Base-by-base conservation (phyloP, 805 yeast species). In the baker's yeast (Saccharomyces cerevisiae) region DNA sequence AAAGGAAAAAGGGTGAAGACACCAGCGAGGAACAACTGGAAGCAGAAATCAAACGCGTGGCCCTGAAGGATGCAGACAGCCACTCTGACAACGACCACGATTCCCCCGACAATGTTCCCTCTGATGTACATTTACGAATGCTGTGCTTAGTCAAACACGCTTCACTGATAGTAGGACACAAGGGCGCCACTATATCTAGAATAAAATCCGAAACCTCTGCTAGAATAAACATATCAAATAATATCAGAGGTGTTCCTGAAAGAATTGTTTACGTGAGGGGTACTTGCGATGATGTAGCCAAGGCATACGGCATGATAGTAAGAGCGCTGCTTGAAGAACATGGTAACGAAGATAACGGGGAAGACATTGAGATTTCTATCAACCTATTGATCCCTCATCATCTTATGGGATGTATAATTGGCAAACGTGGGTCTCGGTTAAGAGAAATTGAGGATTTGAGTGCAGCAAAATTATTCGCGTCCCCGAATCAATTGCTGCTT, bases 401-500 rank as follows among this genome's bases (percentile, higher is more conserved):
- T 9, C 71, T 86, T 65, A 86, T 87, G 75, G 96, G 96, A 0
- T 85, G 79, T 61, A 79, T 89, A 47, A 88, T 88, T 57, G 96
- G 96, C 10, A 84, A 84, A 61, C 82, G 77, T 51, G 95, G 95
- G 22, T 73, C 80, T 26, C 79, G 82, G 61, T 83, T 89, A 64
- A 76, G 88, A 59, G 92, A 88, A 67, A 87, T 89, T 58, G 96
- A 89, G 69, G 90, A 85, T 53, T 78, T 79, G 57, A 86, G 94
- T 14, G 90, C 92, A 2, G 91, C 96, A 1, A 77, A 80, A 54
- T 75, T 89, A 53, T 79, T 77, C 59, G 94, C 95, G 2, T 87
- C 85, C 26, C 89, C 85, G 46, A 80, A 81, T 48, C 79, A 84
- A 14, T 71, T 89, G 59, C 87, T 94, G 0, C 79, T 79, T 56